Evolutionary conservation across 768 basidiomycete species (phyloP), one percentile per base, ranked within the genome.

Genomic region (Pisolithus orientalis): DNA sequence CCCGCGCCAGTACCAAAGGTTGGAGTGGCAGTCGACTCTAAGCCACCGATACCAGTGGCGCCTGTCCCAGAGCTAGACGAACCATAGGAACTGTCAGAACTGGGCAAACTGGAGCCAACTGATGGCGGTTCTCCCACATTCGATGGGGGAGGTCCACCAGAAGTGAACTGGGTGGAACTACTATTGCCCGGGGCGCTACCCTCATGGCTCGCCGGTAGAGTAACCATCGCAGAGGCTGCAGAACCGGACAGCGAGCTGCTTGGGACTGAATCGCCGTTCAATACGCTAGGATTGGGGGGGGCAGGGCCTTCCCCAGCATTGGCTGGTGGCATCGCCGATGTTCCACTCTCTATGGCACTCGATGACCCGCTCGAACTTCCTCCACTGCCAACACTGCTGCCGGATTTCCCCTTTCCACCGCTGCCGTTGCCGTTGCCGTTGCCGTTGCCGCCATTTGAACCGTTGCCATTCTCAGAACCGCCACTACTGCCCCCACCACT

Each of bases 1-100:
- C 51, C 49, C 6, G 57, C 46, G 13, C 43, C 43, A 27, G 56
- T 39, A 10, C 47, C 38, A 21, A 14, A 21, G 14, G 59, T 62
- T 25, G 62, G 40, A 37, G 68, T 17, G 39, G 52, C 44, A 7
- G 55, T 53, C 24, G 56, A 50, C 25, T 38, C 49, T 39, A 52
- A 56, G 34, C 53, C 55, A 21, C 56, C 50, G 29, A 53, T 53
- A 42, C 52, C 48, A 51, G 58, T 51, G 24, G 25, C 25, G 51
- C 49, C 46, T 52, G 7, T n/a, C 29, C 29, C 13, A 2, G 49
- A 24, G 37, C 43, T 50, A 6, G 44, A 40, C 34, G 52, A 8
- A 17, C 53, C 38, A 4, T 13, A 13, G 14, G 21, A 10, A 24
- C 25, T 39, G 38, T n/a, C 4, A 24, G 32, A 4, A 10, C 46